Evolutionary conservation across 2,329 filamentous ascomycete species (phyloP), one percentile per base, ranked within the genome.

Genomic region (Trichoderma brevicompactum): DNA sequence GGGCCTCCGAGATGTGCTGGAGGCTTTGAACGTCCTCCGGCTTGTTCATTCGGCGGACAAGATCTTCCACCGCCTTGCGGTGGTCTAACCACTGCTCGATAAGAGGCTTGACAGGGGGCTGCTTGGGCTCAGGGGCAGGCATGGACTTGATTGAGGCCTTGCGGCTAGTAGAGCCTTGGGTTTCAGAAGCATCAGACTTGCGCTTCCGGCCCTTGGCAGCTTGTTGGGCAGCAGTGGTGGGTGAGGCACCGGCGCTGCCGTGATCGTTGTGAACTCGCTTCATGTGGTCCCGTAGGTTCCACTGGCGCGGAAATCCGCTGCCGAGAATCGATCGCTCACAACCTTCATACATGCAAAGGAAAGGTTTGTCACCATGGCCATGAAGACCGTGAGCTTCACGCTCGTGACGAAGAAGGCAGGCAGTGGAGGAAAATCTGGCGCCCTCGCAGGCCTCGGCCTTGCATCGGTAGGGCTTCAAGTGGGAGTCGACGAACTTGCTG

Each of bases 261-360:
- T 82, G 81, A 73, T 87, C 85, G 70, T 88, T 88, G 81, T 98
- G 94, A 7, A 97, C 94, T 68, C 94, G 90, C 80, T 92, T 92
- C 94, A 97, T 97, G 83, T 98, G 94, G 80, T 98, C 94, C 78
- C 91, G 89, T 62, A 97, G 86, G 80, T 98, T 98, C 92, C 95
- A 98, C 73, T 94, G 90, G 72, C 94, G 89, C 43, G 94, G 94
- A 75, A 98, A 98, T 72, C 94, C 94, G 76, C 94, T 92, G 72
- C 92, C 93, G 28, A 86, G 82, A 40, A 90, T 82, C 65, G 92
- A 88, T 69, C 94, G 90, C 74, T 97, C 93, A 74, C 94, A 98
- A 68, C 92, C 92, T 34, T 90, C 84, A 78, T 94, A 95, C 66
- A 89, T 87, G 85, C 94, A 98, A 59, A 95, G 86, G 76, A 94